Evolutionary conservation across 345 rosid species (phyloP).

Genomic region (Citrus inodora): DNA sequence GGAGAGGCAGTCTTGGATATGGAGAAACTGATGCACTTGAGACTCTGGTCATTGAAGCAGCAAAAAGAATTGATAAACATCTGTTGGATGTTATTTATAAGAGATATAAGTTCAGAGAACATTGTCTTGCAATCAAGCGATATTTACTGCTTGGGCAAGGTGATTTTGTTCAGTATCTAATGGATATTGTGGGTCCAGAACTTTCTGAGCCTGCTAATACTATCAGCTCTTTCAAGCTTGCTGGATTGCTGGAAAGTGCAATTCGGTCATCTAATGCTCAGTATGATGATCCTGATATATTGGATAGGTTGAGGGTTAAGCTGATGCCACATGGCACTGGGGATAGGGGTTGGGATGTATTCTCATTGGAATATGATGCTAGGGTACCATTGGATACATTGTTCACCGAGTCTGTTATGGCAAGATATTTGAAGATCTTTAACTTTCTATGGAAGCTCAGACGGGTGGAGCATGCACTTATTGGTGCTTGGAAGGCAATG

Average conservation of each 20-base stretch:
- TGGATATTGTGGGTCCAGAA: constrained; percentile 90
- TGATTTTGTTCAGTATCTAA: constrained; percentile 92
- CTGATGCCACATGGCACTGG: constrained; percentile 95
- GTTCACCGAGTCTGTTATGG: constrained; percentile 86
- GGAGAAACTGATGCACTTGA: constrained; percentile 98
- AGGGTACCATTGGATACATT: constrained; percentile 89
- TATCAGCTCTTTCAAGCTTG: constrained; percentile 89
- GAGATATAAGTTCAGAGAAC: constrained; percentile 83
- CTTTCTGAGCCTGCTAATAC: constrained; percentile 98
- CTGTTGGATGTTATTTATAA: constrained; percentile 77
- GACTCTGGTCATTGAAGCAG: constrained; percentile 79
- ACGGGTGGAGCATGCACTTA: constrained; percentile 94
- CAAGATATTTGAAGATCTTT: constrained; percentile 78
- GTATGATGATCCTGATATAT: constrained; percentile 87
- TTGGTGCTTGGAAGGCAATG: constrained; percentile 98
- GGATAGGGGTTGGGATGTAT: constrained; percentile 97
- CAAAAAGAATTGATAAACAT: constrained; percentile 95
- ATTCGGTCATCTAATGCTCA: constrained; percentile 96
- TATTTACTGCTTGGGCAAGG: constrained; percentile 97
- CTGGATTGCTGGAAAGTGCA: constrained; percentile 92
- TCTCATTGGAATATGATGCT: constrained; percentile 94
- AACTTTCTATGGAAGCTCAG: constrained; percentile 97
- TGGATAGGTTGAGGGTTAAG: constrained; percentile 87
- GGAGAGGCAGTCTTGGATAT: constrained; percentile 89
- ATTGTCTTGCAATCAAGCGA: constrained; percentile 93